A percentile compares a stretch with the other conserved stretches of the same genome.
Evolutionary conservation across 2,329 filamentous ascomycete species (phyloP).

Genomic region (Trichoderma gracile): DNA sequence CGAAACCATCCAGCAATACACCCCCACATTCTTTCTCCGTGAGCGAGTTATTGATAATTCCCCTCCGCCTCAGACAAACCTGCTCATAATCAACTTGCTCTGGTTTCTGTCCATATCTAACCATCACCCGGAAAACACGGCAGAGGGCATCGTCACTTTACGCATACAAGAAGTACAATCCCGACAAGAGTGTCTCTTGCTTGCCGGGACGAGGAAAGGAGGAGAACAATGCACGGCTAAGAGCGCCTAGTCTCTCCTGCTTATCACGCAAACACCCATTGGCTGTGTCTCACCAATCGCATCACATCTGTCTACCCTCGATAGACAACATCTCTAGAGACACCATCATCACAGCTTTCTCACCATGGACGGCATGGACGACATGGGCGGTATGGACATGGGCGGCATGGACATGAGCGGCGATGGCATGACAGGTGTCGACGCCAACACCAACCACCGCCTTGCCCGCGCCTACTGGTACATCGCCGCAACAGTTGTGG

Average conservation of each 20-base stretch:
- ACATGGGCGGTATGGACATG: conserved; percentile 32
- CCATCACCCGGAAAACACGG: not conserved
- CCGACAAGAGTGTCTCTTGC: not conserved
- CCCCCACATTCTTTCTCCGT: conserved; percentile 17
- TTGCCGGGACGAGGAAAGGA: not conserved
- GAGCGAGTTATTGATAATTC: conserved; percentile 24
- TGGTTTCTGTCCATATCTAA: too few species aligned
- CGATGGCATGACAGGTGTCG: conserved; percentile 40
- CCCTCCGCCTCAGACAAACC: conserved; percentile 8
- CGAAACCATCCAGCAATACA: not conserved
- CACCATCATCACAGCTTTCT: not conserved
- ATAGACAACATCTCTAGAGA: not conserved
- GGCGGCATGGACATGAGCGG: conserved; percentile 32
- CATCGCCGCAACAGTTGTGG: conserved; percentile 53
- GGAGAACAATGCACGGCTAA: not conserved
- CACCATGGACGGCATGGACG: conserved; percentile 27
- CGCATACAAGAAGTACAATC: not conserved
- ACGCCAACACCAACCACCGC: conserved; percentile 49
- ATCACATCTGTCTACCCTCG: not conserved
- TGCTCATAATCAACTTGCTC: not conserved
- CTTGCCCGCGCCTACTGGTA: conserved; percentile 62
- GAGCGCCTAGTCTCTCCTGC: not conserved
- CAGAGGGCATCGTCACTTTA: not conserved
- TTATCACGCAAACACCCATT: not conserved
- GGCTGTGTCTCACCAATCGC: not conserved